Evolutionary conservation across 352 stramenopile genomes (phyloP), one percentile per base, ranked within the genome.

Genomic region (Pythium coloratum): DNA sequence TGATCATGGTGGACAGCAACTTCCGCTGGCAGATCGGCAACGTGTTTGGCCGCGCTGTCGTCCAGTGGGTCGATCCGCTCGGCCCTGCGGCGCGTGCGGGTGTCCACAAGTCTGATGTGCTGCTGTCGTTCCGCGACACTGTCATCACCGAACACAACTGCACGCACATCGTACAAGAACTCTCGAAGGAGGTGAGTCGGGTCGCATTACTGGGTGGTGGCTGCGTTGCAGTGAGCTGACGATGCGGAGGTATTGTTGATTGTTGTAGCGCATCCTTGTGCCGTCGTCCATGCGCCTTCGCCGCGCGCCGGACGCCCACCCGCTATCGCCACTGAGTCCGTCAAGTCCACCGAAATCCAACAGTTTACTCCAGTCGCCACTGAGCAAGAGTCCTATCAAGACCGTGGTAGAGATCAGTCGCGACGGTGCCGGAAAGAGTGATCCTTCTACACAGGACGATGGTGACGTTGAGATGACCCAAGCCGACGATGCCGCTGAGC

Each of bases 11-110:
- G 24, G 89, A 87, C 55, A 79, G 72, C 47, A 82, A 90, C 44
- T 86, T 94, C 32, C 73, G 78, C 64, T 96, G 88, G 88, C 83
- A 92, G 65, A 94, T 96, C 50, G 84, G 84, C 36, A 92, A 82
- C 38, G 85, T 96, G 3, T 93, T 94, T 74, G 88, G 86, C 10
- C 88, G 88, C 18, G 83, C 84, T 0, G 88, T 96, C 14, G 88
- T 96, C 20, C 84, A 94, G 58, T 78, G 80, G 67, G 88, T 96
- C 20, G 80, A 91, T 6, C 76, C 82, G 18, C 69, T 68, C 9
- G 88, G 88, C 1, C 78, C 86, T 26, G 88, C 88, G 0, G 84
- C 82, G 12, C 73, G 79, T 51, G 86, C 81, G 30, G 85, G 86
- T 2, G 84, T 96, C 55, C 86, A 92, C 65, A 96, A 96, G 71